These are phyloP conservation scores for Exophiala xenobiotica DNA, from an alignment of 2,329 filamentous ascomycete species.

Conservation along the genomic window DNA sequence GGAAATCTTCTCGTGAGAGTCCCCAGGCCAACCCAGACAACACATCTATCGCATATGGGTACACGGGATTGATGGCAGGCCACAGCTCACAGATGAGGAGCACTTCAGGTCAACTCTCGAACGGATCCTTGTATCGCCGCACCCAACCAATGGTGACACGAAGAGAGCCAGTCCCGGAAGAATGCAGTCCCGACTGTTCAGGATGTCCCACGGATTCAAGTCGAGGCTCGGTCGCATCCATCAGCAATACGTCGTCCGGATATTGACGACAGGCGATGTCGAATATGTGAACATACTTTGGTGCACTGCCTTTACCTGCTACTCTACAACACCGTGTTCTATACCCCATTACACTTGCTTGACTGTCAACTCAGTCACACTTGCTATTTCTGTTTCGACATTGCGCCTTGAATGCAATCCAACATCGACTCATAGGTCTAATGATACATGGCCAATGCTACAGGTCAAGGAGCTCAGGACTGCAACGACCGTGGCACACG, in stretches of 20 bases:
- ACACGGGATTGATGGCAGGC: slow-evolving; percentile 13
- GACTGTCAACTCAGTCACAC: background rate
- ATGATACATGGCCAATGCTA: background rate
- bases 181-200: slow-evolving; percentile 22
- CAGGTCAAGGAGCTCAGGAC: background rate
- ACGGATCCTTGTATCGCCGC: slow-evolving; percentile 18
- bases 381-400: background rate
- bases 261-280: slow-evolving; percentile 11
- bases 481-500: background rate
- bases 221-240: slow-evolving; percentile 15
- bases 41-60: slow-evolving; percentile 11
- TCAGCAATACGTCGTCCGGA: slow-evolving; percentile 18
- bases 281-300: no score
- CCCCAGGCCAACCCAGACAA: slow-evolving; percentile 11
- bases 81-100: slow-evolving; percentile 14
- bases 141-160: slow-evolving; percentile 11
- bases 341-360: background rate
- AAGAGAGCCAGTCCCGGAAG: slow-evolving; percentile 14
- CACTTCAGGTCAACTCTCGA: slow-evolving; percentile 13
- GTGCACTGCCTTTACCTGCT: background rate
- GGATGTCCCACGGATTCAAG: slow-evolving; percentile 22
- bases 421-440: background rate
- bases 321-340: background rate
- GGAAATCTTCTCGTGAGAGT: slow-evolving; percentile 11
- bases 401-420: background rate